A percentile compares a stretch with the other conserved stretches of the same genome.
Conservation (phyloP, 2,329 filamentous ascomycete genomes). For the Septoria petroselini region DNA sequence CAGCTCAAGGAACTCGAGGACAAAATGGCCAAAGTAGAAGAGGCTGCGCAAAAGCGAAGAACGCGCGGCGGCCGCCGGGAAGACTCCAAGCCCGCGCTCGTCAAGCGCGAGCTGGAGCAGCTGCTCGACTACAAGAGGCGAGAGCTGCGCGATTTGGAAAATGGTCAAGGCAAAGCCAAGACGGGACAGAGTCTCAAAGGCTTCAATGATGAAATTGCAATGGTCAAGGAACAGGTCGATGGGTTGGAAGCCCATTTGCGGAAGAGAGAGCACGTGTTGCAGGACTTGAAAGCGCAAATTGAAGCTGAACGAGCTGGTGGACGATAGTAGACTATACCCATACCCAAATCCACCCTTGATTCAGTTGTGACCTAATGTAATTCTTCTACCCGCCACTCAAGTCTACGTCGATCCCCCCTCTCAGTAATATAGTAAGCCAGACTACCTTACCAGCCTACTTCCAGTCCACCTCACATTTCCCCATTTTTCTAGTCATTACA, state of each 20-base stretch:
- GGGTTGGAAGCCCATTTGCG: constrained; percentile 79
- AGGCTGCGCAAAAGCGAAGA: constrained; percentile 54
- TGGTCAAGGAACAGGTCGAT: constrained; percentile 91
- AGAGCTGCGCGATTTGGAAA: constrained; percentile 71
- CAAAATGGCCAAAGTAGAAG: constrained; percentile 80
- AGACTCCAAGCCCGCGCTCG: constrained; percentile 79
- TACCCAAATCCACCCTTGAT: neutral
- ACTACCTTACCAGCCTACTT: neutral
- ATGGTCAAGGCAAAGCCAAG: constrained; percentile 65
- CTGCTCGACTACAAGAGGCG: constrained; percentile 90
- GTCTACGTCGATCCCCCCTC: no score
- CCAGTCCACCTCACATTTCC: neutral
- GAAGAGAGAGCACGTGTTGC: constrained; percentile 70
- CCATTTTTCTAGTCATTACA: no score
- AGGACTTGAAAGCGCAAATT: constrained; percentile 75
- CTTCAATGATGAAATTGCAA: constrained; percentile 79
- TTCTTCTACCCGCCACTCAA: no score
- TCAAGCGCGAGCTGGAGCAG: constrained; percentile 92
- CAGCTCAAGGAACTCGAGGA: constrained; percentile 85
- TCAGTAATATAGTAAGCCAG: no score
- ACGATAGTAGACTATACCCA: constrained; percentile 16
- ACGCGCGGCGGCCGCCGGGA: constrained; percentile 51
- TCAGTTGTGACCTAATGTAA: neutral
- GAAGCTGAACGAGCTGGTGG: constrained; percentile 62
- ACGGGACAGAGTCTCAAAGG: constrained; percentile 71